These are phyloP conservation scores for Tephrocybe rancida DNA, from an alignment of 768 basidiomycete species.

Conservation along the genomic window DNA sequence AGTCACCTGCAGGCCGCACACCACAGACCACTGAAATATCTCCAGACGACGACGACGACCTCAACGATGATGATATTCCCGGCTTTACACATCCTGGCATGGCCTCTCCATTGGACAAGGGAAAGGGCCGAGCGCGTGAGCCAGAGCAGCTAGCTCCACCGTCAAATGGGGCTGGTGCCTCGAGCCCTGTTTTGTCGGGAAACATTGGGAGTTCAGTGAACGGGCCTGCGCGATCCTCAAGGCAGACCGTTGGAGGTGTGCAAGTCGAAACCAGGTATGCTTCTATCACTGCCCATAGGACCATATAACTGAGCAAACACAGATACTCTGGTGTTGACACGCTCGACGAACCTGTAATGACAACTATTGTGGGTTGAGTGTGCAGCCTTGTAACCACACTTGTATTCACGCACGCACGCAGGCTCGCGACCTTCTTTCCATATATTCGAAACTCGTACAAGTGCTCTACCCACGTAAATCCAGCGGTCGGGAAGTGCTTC, in stretches of 20 bases:
- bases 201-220: slow-evolving; percentile 63
- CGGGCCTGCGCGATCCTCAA: slow-evolving; percentile 42
- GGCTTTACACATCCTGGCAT: slow-evolving; percentile 71
- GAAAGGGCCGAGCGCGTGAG: slow-evolving; percentile 66
- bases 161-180: slow-evolving; percentile 30
- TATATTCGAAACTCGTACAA: slow-evolving; percentile 91
- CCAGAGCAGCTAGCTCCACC: slow-evolving; percentile 55
- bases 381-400: neutral
- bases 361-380: slow-evolving; percentile 72
- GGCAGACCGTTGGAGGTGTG: slow-evolving; percentile 81
- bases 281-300: neutral
- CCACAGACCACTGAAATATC: slow-evolving; percentile 6
- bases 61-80: slow-evolving; percentile 82
- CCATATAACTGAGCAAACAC: neutral
- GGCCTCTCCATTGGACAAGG: slow-evolving; percentile 61
- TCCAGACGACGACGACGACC: slow-evolving; percentile 78
- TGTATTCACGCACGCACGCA: slow-evolving; percentile 30
- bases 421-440: slow-evolving; percentile 88
- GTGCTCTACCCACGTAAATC: slow-evolving; percentile 87
- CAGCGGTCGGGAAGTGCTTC: slow-evolving; percentile 77
- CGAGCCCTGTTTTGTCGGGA: slow-evolving; percentile 57
- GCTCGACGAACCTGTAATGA: slow-evolving; percentile 87
- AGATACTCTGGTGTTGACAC: slow-evolving; percentile 87
- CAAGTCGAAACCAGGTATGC: slow-evolving; percentile 85
- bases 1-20: slow-evolving; percentile 3